A percentile compares a stretch with the other conserved stretches of the same genome.
Conservation (phyloP, 306 rosid species). For the Prunus mongolica region DNA sequence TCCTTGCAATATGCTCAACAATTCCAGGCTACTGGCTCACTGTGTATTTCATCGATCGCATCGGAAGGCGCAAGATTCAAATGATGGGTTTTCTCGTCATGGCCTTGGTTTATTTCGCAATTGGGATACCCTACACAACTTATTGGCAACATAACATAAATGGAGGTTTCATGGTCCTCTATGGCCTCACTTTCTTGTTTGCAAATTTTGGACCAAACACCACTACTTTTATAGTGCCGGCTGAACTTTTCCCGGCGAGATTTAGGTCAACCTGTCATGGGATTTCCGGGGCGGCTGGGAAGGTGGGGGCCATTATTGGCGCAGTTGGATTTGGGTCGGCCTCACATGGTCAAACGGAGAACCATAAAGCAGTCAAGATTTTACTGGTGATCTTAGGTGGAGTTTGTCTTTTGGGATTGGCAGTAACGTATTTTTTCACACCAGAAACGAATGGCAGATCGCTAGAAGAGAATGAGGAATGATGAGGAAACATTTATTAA, state of each 20-base stretch:
- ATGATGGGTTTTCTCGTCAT: slow-evolving; percentile 57
- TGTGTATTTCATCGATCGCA: slow-evolving; percentile 58
- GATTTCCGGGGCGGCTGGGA: slow-evolving; percentile 68
- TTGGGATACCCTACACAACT: slow-evolving; percentile 53
- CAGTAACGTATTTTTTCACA: slow-evolving; percentile 52
- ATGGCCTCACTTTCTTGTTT: slow-evolving; percentile 71
- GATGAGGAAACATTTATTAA: background rate
- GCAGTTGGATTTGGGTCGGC: slow-evolving; percentile 59
- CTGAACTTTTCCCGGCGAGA: slow-evolving; percentile 78
- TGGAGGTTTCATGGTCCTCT: slow-evolving; percentile 43
- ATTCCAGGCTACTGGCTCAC: slow-evolving; percentile 80
- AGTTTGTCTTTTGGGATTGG: slow-evolving; percentile 54
- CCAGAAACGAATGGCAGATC: slow-evolving; percentile 68
- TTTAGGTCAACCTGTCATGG: slow-evolving; percentile 81
- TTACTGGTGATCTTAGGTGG: slow-evolving; percentile 53
- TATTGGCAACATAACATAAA: slow-evolving; percentile 19
- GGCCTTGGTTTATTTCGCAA: slow-evolving; percentile 43
- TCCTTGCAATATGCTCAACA: slow-evolving; percentile 50
- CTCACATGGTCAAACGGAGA: slow-evolving; percentile 18
- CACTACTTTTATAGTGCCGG: slow-evolving; percentile 74
- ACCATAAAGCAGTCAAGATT: slow-evolving; percentile 36
- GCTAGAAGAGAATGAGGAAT: slow-evolving; percentile 64
- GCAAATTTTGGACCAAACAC: slow-evolving; percentile 91
- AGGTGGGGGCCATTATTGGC: slow-evolving; percentile 71
- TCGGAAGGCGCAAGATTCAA: slow-evolving; percentile 67